Evolutionary conservation across 2,329 filamentous ascomycete genomes (phyloP), one percentile per base, ranked within the genome.

Genomic region (Scedosporium dehoogii): DNA sequence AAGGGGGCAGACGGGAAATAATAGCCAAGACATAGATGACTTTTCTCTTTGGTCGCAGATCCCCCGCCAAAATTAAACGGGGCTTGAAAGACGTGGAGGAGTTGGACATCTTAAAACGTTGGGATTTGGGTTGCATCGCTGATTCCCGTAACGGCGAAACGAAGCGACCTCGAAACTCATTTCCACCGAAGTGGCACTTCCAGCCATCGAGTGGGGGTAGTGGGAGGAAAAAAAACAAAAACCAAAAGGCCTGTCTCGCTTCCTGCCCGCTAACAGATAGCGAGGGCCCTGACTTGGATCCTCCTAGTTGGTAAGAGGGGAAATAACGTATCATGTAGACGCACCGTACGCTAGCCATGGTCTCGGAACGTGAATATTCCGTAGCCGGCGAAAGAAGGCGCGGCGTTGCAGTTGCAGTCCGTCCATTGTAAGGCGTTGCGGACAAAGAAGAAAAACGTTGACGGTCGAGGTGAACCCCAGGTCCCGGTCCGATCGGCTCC

Each of bases 391-490:
- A 6, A 55, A 14, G 4, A 55, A 14, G 51, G 51, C 51, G 23
- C 51, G 5, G 23, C 51, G 51, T 23, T 55, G 23, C 21, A 23
- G 18, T 27, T 10, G 18, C 6, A 23, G 16, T n/a, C 21, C 44
- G 18, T 10, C 23, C 23, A 27, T 27, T 6, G 18, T 6, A 23
- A 55, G 23, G 12, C 18, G 27, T 55, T 16, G 18, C 18, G 51
- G 51, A 9, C 18, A 14, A 6, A 55, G n/a, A n/a, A 9, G 16
- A 38, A 55, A 27, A 55, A 55, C 51, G 51, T 55, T 55, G 51
- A 27, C 76, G 81, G 66, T n/a, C 4, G 44, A 21, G 3, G 5
- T 48, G 44, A 48, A 48, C 44, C 16, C 18, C 16, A 21, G 9
- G 44, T 55, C 51, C 51, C 21, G 51, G 23, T 27, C 51, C 44